Evolutionary conservation across 225 moss, liverwort and hornwort species (phyloP).

Genomic region (Anthoceros angustus): DNA sequence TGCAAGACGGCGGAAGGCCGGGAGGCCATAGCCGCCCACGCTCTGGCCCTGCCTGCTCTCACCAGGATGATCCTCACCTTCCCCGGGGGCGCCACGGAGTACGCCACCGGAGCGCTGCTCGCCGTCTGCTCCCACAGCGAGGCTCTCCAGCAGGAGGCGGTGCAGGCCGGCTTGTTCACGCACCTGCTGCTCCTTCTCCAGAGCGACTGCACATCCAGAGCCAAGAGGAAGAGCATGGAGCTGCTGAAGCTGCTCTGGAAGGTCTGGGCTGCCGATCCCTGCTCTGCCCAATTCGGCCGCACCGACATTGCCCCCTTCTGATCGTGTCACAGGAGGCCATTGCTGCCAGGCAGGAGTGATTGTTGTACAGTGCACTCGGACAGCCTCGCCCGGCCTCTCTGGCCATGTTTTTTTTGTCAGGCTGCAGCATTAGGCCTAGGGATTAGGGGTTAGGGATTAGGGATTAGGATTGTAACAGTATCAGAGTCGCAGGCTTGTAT

Average conservation of each 20-base stretch:
- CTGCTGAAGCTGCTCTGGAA: constrained; percentile 37
- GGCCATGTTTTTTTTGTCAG: too few relatives aligned
- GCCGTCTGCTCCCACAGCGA: constrained; percentile 53
- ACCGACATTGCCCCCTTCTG: not conserved
- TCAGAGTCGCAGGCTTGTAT: too few relatives aligned
- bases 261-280: not conserved
- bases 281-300: not conserved
- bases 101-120: constrained; percentile 62
- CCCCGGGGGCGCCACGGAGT: constrained; percentile 51
- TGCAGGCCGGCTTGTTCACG: constrained; percentile 58
- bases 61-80: constrained; percentile 54
- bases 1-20: constrained; percentile 42
- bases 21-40: constrained; percentile 48
- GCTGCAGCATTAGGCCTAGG: too few relatives aligned
- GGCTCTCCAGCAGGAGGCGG: constrained; percentile 42
- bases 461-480: too few relatives aligned
- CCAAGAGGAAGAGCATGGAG: constrained; percentile 52
- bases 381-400: too few relatives aligned
- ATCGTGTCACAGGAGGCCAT: too few relatives aligned
- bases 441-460: too few relatives aligned
- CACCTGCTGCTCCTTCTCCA: constrained; percentile 58
- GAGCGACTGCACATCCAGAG: constrained; percentile 48
- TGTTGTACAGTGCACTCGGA: too few relatives aligned
- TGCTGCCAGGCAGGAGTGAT: too few relatives aligned
- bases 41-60: constrained; percentile 61